Base-by-base conservation (phyloP, 768 basidiomycete species). In the Mycena latifolia region DNA sequence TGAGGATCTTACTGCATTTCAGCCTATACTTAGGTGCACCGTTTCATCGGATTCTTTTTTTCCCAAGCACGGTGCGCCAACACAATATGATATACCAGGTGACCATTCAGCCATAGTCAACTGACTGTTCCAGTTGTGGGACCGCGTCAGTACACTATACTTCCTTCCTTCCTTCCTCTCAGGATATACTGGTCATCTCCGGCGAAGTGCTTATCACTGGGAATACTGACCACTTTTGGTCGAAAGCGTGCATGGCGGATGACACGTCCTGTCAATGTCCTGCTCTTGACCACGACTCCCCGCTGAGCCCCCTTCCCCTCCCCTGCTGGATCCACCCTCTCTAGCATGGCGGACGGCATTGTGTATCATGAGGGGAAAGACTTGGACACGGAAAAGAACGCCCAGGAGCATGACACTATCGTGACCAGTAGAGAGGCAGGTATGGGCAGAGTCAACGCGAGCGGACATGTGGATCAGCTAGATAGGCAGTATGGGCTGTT, bases 401-500 rank as follows among this genome's bases (percentile, higher is more conserved):
- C 48, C 45, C 45, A 47, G 31, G 56, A 47, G n/a, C 15, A 47
- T 27, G 47, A 18, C 35, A 54, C 31, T 45, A 54, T 54, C 51
- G 43, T 53, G 52, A 60, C 58, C 11, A 60, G 33, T 25, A 24
- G 22, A 48, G 57, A 48, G 46, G 57, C 45, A 22, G 29, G 55
- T 56, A 48, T 25, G 33, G 50, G 37, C 22, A 57, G 61, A 54
- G 35, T 68, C 20, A 68, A 68, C 28, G 56, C 66, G 22, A 63
- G 66, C 50, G 66, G 66, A 31, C 66, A 68, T 41, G 61, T 63
- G 46, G 66, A 68, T 50, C 60, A 67, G 50, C 37, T 67, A 27
- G 48, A 67, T 33, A 61, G 66, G 35, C 66, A 67, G 52, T 67
- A 68, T 43, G 48, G 66, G 20, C 51, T 68, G 28, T 37, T 68